Conservation (phyloP, 2,329 filamentous ascomycete genomes). For the Fusarium marasasianum region DNA sequence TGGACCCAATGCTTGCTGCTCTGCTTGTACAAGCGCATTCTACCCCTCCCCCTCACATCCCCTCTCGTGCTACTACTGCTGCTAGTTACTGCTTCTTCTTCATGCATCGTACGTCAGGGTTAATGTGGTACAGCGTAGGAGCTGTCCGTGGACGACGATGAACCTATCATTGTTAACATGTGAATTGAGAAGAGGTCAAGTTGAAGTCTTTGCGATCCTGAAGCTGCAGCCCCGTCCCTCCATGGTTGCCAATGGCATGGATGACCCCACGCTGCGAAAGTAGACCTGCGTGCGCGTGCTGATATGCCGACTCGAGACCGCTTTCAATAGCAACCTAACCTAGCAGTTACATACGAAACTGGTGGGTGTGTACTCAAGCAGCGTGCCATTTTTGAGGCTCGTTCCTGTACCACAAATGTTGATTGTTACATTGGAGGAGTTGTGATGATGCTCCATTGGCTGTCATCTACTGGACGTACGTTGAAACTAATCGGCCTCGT, state of each 20-base stretch:
- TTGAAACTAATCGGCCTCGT: background rate
- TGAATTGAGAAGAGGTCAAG: slow-evolving; percentile 38
- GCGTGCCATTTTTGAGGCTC: slow-evolving; percentile 13
- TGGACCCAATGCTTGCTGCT: slow-evolving; percentile 10
- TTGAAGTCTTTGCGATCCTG: slow-evolving; percentile 29
- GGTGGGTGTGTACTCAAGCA: slow-evolving; percentile 9
- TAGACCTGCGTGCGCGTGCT: slow-evolving; percentile 32
- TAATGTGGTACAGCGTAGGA: slow-evolving; percentile 25
- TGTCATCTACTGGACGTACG: background rate
- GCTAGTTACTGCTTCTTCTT: background rate
- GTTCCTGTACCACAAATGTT: slow-evolving; percentile 1
- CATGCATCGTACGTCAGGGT: slow-evolving; percentile 34
- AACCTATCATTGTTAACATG: slow-evolving; percentile 45
- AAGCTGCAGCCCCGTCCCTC: slow-evolving; percentile 20
- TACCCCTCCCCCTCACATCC: slow-evolving; percentile 32
- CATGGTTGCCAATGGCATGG: slow-evolving; percentile 17
- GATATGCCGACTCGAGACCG: slow-evolving; percentile 36
- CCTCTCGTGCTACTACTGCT: slow-evolving; percentile 9
- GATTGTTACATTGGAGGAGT: background rate
- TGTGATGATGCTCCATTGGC: background rate
- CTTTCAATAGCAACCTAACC: background rate
- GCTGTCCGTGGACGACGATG: slow-evolving; percentile 37
- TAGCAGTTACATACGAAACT: background rate
- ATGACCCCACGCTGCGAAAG: slow-evolving; percentile 35
- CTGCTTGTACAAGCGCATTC: slow-evolving; percentile 20